A percentile compares a stretch with the other conserved stretches of the same genome.
phyloP scores from a whole-genome alignment of 176 grass and related monocot genomes.

The Cenchrus fungigraminus region DNA sequence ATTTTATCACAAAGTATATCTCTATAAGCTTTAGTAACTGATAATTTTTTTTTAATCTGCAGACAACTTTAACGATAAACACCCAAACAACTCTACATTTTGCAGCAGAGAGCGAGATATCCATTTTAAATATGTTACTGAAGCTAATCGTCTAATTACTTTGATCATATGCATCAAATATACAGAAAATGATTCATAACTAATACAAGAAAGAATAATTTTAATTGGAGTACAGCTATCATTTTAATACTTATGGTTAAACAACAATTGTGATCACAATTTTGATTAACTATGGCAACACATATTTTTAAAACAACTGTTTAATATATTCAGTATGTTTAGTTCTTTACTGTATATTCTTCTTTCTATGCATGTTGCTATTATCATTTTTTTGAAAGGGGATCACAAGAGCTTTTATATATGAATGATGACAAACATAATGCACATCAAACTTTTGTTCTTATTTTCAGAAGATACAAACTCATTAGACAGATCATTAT shows the following conservation, averaged over 20 bases:
- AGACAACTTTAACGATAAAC: not conserved
- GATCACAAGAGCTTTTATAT: not conserved
- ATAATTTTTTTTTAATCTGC: not conserved
- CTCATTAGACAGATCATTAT: not conserved
- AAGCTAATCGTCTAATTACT: not conserved
- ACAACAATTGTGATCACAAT: not conserved
- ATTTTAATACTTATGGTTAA: not conserved
- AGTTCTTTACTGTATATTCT: not conserved
- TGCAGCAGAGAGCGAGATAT: not conserved
- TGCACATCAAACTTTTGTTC: not conserved
- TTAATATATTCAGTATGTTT: not conserved
- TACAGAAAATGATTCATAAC: not conserved
- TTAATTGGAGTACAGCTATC: not conserved
- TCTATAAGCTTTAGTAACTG: not conserved
- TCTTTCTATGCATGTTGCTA: not conserved
- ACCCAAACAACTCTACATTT: not conserved
- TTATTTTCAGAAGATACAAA: not conserved
- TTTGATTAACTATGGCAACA: not conserved
- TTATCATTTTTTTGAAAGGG: not conserved
- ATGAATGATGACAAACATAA: not conserved
- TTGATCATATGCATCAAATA: constrained; percentile 4
- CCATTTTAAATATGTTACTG: not conserved
- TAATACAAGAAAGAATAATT: not conserved
- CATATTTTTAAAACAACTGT: not conserved
- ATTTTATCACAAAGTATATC: not conserved